Conservation (phyloP, 1,284 basidiomycete genomes). For the Laetiporus sulphureus region DNA sequence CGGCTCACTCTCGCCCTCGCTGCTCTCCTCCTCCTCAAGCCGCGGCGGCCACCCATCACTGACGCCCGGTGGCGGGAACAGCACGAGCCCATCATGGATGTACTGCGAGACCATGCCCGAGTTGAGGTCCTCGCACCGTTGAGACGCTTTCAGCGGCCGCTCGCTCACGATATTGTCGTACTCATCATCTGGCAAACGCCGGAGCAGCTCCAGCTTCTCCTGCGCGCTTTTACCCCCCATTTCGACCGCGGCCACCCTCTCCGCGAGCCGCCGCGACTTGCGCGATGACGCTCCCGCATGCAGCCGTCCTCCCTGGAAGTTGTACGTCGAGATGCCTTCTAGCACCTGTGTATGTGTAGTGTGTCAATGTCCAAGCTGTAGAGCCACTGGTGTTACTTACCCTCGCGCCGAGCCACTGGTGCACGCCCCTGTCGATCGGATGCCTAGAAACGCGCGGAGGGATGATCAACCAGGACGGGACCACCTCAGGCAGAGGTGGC, state of each 20-base stretch:
- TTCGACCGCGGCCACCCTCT: conserved; percentile 16
- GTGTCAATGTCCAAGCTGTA: conserved; percentile 44
- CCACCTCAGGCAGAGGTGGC: conserved; percentile 20
- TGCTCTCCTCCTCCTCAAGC: conserved; percentile 6
- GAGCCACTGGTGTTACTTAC: conserved; percentile 36
- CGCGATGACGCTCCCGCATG: conserved; percentile 19
- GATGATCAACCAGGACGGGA: conserved; percentile 46
- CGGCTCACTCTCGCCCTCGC: conserved; percentile 1
- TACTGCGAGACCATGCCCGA: conserved; percentile 20
- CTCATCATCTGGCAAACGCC: conserved; percentile 16
- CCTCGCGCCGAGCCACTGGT: conserved; percentile 44
- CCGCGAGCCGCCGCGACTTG: conserved; percentile 20
- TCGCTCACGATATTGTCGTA: conserved; percentile 19
- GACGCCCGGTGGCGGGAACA: conserved; percentile 12
- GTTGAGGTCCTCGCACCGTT: conserved; percentile 22
- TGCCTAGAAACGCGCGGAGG: conserved; percentile 34
- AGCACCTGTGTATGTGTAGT: conserved; percentile 20
- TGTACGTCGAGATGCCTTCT: conserved; percentile 26
- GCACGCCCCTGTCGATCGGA: conserved; percentile 40
- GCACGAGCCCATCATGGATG: conserved; percentile 16
- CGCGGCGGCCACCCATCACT: too few relatives aligned
- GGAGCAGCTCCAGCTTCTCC: conserved; percentile 5
- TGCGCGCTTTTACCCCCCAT: conserved; percentile 13
- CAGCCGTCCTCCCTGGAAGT: conserved; percentile 18
- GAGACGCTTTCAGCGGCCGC: conserved; percentile 9